Evolutionary conservation across 345 rosid genomes (phyloP).

Genomic region (Rhodamnia argentea): DNA sequence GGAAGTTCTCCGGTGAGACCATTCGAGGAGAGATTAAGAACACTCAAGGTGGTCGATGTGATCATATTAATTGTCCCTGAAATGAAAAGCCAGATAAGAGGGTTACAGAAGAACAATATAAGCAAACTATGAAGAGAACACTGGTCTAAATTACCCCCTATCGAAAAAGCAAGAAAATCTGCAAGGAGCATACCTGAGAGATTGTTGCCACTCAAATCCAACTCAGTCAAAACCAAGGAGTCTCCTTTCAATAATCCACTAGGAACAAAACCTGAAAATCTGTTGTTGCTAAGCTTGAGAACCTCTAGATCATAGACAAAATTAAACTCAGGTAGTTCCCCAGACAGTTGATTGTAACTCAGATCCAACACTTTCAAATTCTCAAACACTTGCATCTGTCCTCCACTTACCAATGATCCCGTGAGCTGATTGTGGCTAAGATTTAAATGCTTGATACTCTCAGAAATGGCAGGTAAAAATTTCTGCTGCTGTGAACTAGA

Average conservation of each 20-base stretch:
- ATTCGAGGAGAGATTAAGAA: constrained; percentile 78
- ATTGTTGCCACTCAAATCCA: constrained; percentile 90
- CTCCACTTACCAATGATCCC: constrained; percentile 67
- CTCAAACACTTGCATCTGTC: constrained; percentile 55
- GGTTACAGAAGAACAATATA: constrained; percentile 1
- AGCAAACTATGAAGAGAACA: neutral
- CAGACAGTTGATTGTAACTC: constrained; percentile 87
- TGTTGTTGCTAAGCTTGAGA: constrained; percentile 83
- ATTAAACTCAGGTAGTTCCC: constrained; percentile 87
- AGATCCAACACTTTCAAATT: constrained; percentile 74
- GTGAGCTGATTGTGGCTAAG: constrained; percentile 82
- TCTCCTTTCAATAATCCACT: constrained; percentile 84
- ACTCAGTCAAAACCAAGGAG: constrained; percentile 59
- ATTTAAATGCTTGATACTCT: constrained; percentile 60
- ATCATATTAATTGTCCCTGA: constrained; percentile 72
- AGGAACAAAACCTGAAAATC: constrained; percentile 77
- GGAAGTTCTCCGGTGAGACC: constrained; percentile 80
- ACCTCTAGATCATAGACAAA: constrained; percentile 88
- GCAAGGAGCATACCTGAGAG: constrained; percentile 57
- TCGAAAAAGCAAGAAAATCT: neutral
- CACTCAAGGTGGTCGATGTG: constrained; percentile 64
- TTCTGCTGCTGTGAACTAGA: constrained; percentile 40
- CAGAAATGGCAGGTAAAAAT: constrained; percentile 69
- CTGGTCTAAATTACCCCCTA: neutral
- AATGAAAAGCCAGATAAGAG: constrained; percentile 15